Evolutionary conservation across 2,329 filamentous ascomycete genomes (phyloP), one percentile per base, ranked within the genome.

Genomic region (Alternaria hordeiaustralica): DNA sequence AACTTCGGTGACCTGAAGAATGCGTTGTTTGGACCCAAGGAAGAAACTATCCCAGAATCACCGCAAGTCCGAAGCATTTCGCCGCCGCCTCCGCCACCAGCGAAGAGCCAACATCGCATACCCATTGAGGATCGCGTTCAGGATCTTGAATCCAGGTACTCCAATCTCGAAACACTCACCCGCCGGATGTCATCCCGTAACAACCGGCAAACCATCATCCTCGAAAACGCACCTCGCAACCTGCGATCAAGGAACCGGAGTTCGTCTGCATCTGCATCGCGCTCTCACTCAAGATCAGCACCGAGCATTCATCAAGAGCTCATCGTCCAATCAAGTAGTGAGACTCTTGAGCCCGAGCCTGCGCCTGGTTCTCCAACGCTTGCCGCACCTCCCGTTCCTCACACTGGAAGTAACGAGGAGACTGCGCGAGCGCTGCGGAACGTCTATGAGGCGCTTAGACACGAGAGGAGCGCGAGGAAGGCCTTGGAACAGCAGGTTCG

Each of bases 201-300:
- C 60, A 77, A 77, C 47, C 75, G 75, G 5, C 77, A 80, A 63
- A 80, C 78, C 55, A 79, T 81, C 60, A 78, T 81, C 43, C 74
- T 81, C 10, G 77, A 79, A 51, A 78, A 77, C 21, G 74, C 77
- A 36, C 78, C 79, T 5, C 75, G 73, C 47, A 77, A 71, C 13
- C 69, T 76, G 1, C 73, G 76, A 10, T 72, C 75, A 5, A 69
- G 78, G 5, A 74, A 79, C 25, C 63, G 75, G 23, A 78, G 74
- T 53, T 70, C 72, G 0, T 78, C 75, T 2, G 60, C 73, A 1
- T 78, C 64, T 10, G 47, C 45, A 5, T 66, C 66, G 12, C 62
- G 63, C 1, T 66, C 65, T 26, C 59, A 51, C 20, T 68, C 66
- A 6, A 55, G 61, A 56, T 64, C 64, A 41, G 61, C 69, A 4